phyloP scores from a whole-genome alignment of 495 filamentous ascomycete genomes.

The Penicillium mononematosum region DNA sequence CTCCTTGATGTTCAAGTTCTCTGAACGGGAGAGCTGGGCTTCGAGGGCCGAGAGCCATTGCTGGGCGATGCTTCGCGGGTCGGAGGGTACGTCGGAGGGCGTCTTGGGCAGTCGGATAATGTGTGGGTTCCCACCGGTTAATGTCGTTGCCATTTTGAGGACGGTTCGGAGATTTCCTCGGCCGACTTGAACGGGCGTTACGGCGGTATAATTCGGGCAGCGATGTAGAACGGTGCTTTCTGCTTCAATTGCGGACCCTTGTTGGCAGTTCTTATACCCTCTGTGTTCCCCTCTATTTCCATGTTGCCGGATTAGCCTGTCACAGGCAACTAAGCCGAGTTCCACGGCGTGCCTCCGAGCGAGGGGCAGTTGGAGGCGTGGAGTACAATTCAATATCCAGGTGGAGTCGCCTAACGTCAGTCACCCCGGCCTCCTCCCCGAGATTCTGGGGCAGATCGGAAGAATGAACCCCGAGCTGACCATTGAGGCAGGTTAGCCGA shows the following conservation, averaged over 20 bases:
- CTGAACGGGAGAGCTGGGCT: slow-evolving; percentile 21
- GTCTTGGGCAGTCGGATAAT: slow-evolving; percentile 36
- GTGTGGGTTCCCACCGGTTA: slow-evolving; percentile 32
- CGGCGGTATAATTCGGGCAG: not conserved
- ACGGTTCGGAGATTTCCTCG: not conserved
- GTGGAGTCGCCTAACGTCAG: slow-evolving; percentile 10
- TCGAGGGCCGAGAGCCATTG: slow-evolving; percentile 39
- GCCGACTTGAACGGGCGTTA: not conserved
- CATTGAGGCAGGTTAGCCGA: slow-evolving; percentile 18
- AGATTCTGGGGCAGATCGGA: slow-evolving; percentile 11
- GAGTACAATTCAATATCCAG: not conserved
- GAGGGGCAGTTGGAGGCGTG: slow-evolving; percentile 13
- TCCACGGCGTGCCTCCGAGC: slow-evolving; percentile 6
- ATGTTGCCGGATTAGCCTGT: slow-evolving; percentile 1
- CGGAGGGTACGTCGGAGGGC: slow-evolving; percentile 15
- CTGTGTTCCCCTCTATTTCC: slow-evolving; percentile 1
- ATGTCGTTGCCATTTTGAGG: slow-evolving; percentile 24
- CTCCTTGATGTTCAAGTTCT: slow-evolving; percentile 13
- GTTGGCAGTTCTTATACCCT: not conserved
- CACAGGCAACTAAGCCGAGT: slow-evolving; percentile 7
- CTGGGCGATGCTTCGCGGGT: slow-evolving; percentile 33
- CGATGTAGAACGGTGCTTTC: not conserved
- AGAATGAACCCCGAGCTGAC: slow-evolving; percentile 1
- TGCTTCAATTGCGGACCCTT: not conserved
- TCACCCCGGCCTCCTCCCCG: slow-evolving; percentile 12